Base-by-base conservation (phyloP, 2,329 filamentous ascomycete species). In the Phialophora tarda region DNA sequence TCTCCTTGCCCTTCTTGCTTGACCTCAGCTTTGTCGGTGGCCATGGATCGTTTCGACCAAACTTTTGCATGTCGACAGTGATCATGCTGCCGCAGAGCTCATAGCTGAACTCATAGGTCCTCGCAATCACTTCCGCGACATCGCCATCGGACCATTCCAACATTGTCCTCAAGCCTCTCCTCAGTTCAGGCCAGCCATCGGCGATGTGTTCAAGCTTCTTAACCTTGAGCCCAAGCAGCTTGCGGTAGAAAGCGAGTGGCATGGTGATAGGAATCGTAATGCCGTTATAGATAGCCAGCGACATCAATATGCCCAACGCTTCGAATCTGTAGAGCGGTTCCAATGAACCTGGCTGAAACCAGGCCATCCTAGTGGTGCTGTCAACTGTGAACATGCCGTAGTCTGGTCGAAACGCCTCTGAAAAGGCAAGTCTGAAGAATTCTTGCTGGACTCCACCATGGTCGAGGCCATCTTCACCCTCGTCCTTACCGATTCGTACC, bases 361-460 rank as follows among this genome's bases (percentile, higher is more conserved):
- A 99, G 11, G 89, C 88, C 84, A 95, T 90, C 34, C 87, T 87
- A 0, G 91, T 95, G 62, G 88, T 82, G 0, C 86, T 79, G 72
- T 98, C 93, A 34, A 92, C 85, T 0, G 88, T 90, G 76, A 98
- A 98, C 81, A 80, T 81, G 78, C 87, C 93, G 73, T 91, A 92
- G 51, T 88, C 85, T 4, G 92, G 90, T 72, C 92, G 84, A 54
- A 98, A 84, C 3, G 91, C 91, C 74, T 96, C 89, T 0, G 87
- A 87, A 72, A 97, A 88, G 21, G 91, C 88, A 30, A 97, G 80
- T 17, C 92, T 88, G 80, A 99, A 98, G 76, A 97, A 98, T 70
- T 99, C 95, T 76, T 97, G 93, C 73, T 97, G 94, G 0, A 99
- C 93, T 69, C 95, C 95, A 51, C 95, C 95, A 57, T 94, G 92